Conservation (phyloP, 2,329 filamentous ascomycete species). For the Alternaria triticimaculans region DNA sequence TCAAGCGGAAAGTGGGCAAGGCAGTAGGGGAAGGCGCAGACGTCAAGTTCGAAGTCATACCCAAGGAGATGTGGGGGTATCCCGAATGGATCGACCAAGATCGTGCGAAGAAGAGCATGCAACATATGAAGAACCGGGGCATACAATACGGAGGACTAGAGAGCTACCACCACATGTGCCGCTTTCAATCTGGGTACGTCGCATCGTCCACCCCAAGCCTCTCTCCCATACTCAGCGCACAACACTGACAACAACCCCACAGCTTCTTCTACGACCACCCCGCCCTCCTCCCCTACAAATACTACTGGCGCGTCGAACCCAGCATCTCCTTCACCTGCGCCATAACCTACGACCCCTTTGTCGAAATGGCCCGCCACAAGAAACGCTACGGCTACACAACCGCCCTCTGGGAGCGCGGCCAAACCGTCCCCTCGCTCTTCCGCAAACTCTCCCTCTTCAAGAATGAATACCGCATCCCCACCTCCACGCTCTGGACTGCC, state of each 20-base stretch:
- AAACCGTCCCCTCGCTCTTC: conserved; percentile 72
- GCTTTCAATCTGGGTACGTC: conserved; percentile 71
- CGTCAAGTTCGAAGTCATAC: conserved; percentile 77
- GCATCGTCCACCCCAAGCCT: not conserved
- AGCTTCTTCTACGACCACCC: conserved; percentile 90
- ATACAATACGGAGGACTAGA: conserved; percentile 81
- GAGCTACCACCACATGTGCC: conserved; percentile 97
- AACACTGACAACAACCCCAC: not conserved
- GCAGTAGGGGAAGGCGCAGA: conserved; percentile 80
- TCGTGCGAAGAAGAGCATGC: conserved; percentile 68
- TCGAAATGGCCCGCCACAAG: conserved; percentile 92
- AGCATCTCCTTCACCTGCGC: conserved; percentile 98
- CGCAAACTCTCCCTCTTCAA: conserved; percentile 25
- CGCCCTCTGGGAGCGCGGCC: conserved; percentile 90
- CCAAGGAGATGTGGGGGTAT: conserved; percentile 83
- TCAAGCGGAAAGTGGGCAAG: conserved; percentile 78
- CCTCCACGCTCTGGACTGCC: conserved; percentile 20
- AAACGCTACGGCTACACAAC: conserved; percentile 98
- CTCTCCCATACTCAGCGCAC: not conserved
- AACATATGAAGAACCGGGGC: conserved; percentile 78
- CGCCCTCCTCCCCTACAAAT: conserved; percentile 77
- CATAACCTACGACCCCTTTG: conserved; percentile 94
- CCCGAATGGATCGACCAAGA: conserved; percentile 68
- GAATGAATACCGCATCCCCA: conserved; percentile 2
- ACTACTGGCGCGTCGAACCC: conserved; percentile 97